A percentile compares a stretch with the other conserved stretches of the same genome.
phyloP scores from a whole-genome alignment of 148 eudicot genomes.

The Arctostaphylos glauca region DNA sequence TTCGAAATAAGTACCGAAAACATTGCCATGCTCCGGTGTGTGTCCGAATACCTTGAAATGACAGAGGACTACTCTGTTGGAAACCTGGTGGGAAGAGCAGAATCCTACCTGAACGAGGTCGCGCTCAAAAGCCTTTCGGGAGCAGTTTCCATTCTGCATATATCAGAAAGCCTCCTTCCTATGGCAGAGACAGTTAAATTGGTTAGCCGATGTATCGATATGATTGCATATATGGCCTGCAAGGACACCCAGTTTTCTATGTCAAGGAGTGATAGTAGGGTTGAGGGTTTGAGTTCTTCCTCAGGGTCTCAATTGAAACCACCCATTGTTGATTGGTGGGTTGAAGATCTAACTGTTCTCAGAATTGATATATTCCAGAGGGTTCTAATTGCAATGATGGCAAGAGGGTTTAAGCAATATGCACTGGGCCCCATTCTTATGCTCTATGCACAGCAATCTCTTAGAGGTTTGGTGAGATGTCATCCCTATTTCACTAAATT shows the following conservation, averaged over 20 bases:
- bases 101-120: conserved; percentile 65
- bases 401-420: conserved; percentile 74
- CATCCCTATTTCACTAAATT: conserved; percentile 21
- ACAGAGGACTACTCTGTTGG: conserved; percentile 75
- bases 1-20: conserved; percentile 72
- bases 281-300: conserved; percentile 34
- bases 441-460: conserved; percentile 87
- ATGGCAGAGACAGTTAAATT: conserved; percentile 72
- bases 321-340: conserved; percentile 85
- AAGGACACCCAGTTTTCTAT: conserved; percentile 52
- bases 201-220: conserved; percentile 79
- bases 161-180: conserved; percentile 61
- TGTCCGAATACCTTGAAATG: conserved; percentile 85
- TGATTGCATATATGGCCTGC: conserved; percentile 67
- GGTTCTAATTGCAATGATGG: conserved; percentile 71
- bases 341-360: conserved; percentile 72
- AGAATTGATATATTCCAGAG: conserved; percentile 83
- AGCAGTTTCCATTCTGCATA: conserved; percentile 57
- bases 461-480: conserved; percentile 91
- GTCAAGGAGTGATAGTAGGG: conserved; percentile 29
- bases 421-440: conserved; percentile 85
- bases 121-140: conserved; percentile 63
- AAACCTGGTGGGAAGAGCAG: conserved; percentile 64
- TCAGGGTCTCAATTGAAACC: conserved; percentile 38
- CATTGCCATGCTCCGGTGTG: conserved; percentile 75